Evolutionary conservation across 495 filamentous ascomycete species (phyloP).

Genomic region (Penicillium longicatenatum): DNA sequence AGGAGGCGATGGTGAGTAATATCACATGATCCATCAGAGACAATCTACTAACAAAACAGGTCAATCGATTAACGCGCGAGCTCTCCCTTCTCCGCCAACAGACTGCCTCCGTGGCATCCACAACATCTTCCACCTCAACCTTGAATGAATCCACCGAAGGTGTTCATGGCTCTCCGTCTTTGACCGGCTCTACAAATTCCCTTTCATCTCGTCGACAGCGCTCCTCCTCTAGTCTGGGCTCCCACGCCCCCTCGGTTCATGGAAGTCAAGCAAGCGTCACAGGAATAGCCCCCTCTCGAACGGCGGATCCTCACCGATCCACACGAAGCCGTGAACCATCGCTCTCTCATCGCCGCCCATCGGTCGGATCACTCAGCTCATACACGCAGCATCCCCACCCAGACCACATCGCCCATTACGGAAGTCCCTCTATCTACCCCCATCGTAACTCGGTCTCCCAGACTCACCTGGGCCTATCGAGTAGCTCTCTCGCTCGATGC

Average conservation of each 20-base stretch:
- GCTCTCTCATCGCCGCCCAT: conserved; percentile 45
- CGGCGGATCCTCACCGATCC: conserved; percentile 16
- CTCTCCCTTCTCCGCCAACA: conserved; percentile 77
- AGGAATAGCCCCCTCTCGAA: conserved; percentile 50
- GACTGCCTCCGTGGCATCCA: conserved; percentile 80
- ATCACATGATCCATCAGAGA: neutral
- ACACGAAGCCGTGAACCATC: conserved; percentile 46
- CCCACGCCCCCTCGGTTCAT: conserved; percentile 49
- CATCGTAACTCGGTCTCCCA: conserved; percentile 37
- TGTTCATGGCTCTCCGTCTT: conserved; percentile 46
- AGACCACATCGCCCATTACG: conserved; percentile 31
- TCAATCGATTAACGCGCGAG: conserved; percentile 89
- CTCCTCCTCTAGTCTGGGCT: conserved; percentile 63
- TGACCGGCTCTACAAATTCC: conserved; percentile 53
- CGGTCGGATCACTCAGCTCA: conserved; percentile 39
- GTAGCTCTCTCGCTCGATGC: conserved; percentile 46
- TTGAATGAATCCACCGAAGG: conserved; percentile 55
- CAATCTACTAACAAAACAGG: conserved; percentile 48
- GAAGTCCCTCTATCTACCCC: conserved; percentile 29
- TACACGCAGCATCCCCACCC: conserved; percentile 33
- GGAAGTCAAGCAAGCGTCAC: conserved; percentile 45
- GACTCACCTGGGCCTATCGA: conserved; percentile 29
- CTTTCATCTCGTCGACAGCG: conserved; percentile 64
- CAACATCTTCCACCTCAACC: conserved; percentile 71
- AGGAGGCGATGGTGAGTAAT: conserved; percentile 80